Evolutionary conservation across 805 yeast species (phyloP).

Genomic region (Saccharomyces mikatae): DNA sequence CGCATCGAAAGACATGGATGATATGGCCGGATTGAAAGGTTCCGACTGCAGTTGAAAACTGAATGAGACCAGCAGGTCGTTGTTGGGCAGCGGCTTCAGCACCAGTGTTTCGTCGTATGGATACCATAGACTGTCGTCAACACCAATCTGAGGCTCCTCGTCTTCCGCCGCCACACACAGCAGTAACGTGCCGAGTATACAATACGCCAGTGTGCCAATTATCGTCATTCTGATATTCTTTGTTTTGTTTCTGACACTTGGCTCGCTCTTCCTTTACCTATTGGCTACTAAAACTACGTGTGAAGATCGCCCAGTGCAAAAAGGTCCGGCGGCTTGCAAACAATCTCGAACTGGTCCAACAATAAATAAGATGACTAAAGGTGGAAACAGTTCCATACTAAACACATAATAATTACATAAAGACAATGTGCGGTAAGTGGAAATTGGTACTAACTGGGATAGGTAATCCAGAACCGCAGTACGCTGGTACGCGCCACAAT

Average conservation of each 20-base stretch:
- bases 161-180: not conserved
- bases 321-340: not conserved
- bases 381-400: not conserved
- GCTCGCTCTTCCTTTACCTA: constrained; percentile 45
- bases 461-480: constrained; percentile 70
- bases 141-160: constrained; percentile 4
- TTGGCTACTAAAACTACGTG: not conserved
- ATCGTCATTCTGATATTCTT: not conserved
- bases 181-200: not conserved
- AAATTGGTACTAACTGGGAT: constrained; percentile 27
- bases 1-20: constrained; percentile 15
- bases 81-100: constrained; percentile 66
- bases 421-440: not conserved
- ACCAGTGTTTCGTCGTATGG: constrained; percentile 56
- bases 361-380: not conserved
- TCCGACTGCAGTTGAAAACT: constrained; percentile 57
- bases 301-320: not conserved
- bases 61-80: constrained; percentile 63
- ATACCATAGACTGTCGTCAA: constrained; percentile 20
- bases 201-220: not conserved
- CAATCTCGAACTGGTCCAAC: not conserved
- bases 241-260: constrained; percentile 62
- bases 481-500: constrained; percentile 61
- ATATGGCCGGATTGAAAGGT: constrained; percentile 23
- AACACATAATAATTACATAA: not conserved